Base-by-base conservation (phyloP, 2,329 filamentous ascomycete species). In the Cercospora citrullina region DNA sequence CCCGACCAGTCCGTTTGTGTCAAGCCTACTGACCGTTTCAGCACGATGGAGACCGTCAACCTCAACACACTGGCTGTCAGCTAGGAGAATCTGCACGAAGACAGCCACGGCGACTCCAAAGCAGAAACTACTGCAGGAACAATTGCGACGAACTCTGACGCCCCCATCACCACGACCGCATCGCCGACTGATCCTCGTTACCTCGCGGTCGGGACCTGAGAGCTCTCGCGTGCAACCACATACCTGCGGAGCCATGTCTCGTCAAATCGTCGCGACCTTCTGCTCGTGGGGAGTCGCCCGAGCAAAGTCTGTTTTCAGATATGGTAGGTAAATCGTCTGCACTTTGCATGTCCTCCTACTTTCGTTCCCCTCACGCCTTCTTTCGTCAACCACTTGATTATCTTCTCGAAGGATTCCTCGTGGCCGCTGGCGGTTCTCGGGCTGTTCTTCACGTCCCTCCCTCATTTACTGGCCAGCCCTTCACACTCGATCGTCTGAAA, bases 271-370 rank as follows among this genome's bases (percentile, higher is more conserved):
- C 28, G 28, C 55, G 55, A 36, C 55, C 55, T 31, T 59, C 55
- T 59, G 28, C 31, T 59, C 55, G 55, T 59, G 55, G 55, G 55
- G n/a, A 59, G 18, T n/a, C 31, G 55, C 55, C 55, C 55, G 55
- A 59, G 55, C 28, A 36, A n/a, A 59, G 8, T 59, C 55, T 59
- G 28, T 36, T 36, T 55, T 28, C 21, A 30, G 48, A 55, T 55
- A 28, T 55, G 23, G 48, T 55, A 31, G 55, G 55, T 18, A 36
- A 33, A 10, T 4, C 59, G 58, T 21, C 18, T 57, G 30, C 58
- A 26, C 59, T 31, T 62, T 26, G 45, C 45, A 61, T 45, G 31
- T 31, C 36, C 16, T 59, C 28, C 55, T 59, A n/a, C 55, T 59
- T 31, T 59, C 18, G 18, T 28, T 28, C n/a, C 28, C 18, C 30